These are phyloP conservation scores for Wakefieldia striispora DNA, from an alignment of 768 basidiomycete species.

Conservation along the genomic window DNA sequence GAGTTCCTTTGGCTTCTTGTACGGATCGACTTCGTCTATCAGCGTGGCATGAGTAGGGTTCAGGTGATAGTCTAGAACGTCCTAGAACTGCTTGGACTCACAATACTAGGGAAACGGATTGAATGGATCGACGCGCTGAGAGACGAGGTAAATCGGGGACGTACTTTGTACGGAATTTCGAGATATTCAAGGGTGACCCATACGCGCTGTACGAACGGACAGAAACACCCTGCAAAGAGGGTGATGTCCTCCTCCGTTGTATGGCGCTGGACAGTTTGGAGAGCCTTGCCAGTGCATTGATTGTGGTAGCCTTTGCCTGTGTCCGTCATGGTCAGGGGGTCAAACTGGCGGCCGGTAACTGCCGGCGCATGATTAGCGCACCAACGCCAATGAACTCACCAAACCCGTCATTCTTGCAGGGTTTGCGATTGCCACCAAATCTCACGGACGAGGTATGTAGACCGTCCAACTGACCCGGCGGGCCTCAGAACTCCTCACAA, in stretches of 20 bases:
- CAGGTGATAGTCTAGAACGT: neutral
- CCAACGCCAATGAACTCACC: neutral
- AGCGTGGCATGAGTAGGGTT: neutral
- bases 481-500: neutral
- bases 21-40: slow-evolving; percentile 77
- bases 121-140: neutral
- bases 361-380: too few species aligned
- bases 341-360: neutral
- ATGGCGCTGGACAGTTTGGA: slow-evolving; percentile 55
- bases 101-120: slow-evolving; percentile 33
- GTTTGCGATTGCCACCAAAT: slow-evolving; percentile 18
- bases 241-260: slow-evolving; percentile 49
- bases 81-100: slow-evolving; percentile 20
- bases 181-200: slow-evolving; percentile 77
- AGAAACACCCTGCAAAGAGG: slow-evolving; percentile 72
- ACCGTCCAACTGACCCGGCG: neutral
- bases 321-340: slow-evolving; percentile 30
- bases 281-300: slow-evolving; percentile 47
- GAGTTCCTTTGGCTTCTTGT: slow-evolving; percentile 76
- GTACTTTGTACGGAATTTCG: slow-evolving; percentile 67
- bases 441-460: slow-evolving; percentile 24
- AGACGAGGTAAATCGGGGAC: neutral
- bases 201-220: slow-evolving; percentile 79
- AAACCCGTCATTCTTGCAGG: slow-evolving; percentile 14
- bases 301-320: slow-evolving; percentile 41